These are phyloP conservation scores for Penicillium sp. DNA, from an alignment of 2,329 filamentous ascomycete genomes.

Conservation along the genomic window DNA sequence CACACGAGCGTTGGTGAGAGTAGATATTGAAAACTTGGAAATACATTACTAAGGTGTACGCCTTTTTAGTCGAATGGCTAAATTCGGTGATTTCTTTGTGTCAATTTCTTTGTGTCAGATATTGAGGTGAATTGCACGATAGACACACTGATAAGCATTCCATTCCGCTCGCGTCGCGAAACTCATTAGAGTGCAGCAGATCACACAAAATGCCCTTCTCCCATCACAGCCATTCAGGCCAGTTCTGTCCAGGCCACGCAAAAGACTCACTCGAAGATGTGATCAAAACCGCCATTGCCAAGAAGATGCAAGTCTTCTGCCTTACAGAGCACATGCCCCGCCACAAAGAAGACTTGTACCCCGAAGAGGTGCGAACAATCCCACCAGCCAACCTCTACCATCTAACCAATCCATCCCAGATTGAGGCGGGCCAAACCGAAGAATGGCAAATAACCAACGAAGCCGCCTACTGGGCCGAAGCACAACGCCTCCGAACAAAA, in stretches of 20 bases:
- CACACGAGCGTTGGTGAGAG: too few relatives aligned
- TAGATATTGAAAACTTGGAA: too few relatives aligned
- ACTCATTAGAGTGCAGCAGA: too few relatives aligned
- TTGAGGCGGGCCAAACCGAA: slow-evolving; percentile 32
- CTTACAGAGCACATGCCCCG: slow-evolving; percentile 96
- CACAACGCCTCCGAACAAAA: slow-evolving; percentile 61
- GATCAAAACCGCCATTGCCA: slow-evolving; percentile 68
- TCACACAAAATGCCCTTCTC: slow-evolving; percentile 85
- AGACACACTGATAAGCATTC: too few relatives aligned
- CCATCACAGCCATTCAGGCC: slow-evolving; percentile 95
- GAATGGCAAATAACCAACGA: slow-evolving; percentile 44
- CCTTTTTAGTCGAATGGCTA: too few relatives aligned
- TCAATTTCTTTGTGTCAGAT: too few relatives aligned
- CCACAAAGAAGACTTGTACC: slow-evolving; percentile 73
- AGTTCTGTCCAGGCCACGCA: slow-evolving; percentile 91
- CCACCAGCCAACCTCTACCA: neutral
- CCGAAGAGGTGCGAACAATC: slow-evolving; percentile 66
- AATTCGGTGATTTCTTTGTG: too few relatives aligned
- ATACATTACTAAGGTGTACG: too few relatives aligned
- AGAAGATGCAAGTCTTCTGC: slow-evolving; percentile 76
- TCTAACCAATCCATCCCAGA: slow-evolving; percentile 11
- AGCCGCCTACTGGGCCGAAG: slow-evolving; percentile 67
- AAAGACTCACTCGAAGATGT: slow-evolving; percentile 79
- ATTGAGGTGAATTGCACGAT: too few relatives aligned
- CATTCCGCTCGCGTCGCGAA: too few relatives aligned